phyloP scores from a whole-genome alignment of 768 basidiomycete species.

The Auricularia auricula-judae region DNA sequence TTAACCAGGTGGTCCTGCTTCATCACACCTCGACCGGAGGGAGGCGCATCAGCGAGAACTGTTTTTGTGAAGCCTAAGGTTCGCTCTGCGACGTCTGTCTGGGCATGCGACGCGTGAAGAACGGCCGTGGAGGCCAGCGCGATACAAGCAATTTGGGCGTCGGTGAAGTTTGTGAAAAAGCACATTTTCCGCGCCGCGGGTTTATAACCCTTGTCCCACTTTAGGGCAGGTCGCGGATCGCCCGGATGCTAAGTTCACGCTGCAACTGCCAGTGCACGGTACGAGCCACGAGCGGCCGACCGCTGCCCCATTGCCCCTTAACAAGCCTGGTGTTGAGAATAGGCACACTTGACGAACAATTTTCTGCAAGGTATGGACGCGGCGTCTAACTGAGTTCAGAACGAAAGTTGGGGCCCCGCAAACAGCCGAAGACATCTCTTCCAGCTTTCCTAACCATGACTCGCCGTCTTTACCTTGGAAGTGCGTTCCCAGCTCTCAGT shows the following conservation, averaged over 20 bases:
- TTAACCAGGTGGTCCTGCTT: background rate
- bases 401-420: background rate
- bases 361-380: no score
- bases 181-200: background rate
- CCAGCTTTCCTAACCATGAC: slow-evolving; percentile 39
- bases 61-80: background rate
- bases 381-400: background rate
- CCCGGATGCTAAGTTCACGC: no score
- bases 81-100: background rate
- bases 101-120: background rate
- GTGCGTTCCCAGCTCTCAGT: slow-evolving; percentile 29
- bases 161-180: background rate
- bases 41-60: background rate
- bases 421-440: background rate
- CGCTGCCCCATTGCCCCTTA: no score
- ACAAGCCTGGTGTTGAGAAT: no score
- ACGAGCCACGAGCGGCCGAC: no score
- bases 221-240: background rate
- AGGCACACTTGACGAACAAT: no score
- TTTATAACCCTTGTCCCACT: background rate
- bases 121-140: background rate
- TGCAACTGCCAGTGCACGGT: no score
- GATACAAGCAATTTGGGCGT: background rate
- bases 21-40: background rate
- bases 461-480: slow-evolving; percentile 77